Conservation (phyloP, 2,329 filamentous ascomycete genomes). For the Aspergillus sp. region DNA sequence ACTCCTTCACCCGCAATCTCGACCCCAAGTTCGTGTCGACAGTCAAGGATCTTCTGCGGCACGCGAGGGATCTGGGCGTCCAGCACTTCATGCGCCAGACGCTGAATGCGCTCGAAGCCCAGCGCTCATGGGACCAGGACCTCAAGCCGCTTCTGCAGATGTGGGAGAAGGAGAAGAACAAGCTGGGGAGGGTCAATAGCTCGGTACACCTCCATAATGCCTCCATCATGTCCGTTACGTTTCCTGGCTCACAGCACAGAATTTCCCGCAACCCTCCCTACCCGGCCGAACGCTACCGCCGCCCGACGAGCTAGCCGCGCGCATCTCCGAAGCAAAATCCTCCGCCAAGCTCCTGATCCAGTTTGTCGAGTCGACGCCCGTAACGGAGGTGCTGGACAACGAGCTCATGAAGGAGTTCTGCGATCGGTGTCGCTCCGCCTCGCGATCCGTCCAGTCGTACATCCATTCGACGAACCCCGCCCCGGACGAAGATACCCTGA, state of each 20-base stretch:
- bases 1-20: conserved; percentile 81
- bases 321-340: conserved; percentile 82
- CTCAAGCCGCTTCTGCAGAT: conserved; percentile 63
- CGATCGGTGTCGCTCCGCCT: conserved; percentile 72
- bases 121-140: conserved; percentile 65
- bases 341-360: conserved; percentile 89
- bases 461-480: conserved; percentile 69
- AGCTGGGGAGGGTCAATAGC: conserved; percentile 36
- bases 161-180: conserved; percentile 82
- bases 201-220: background rate
- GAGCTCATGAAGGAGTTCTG: conserved; percentile 91
- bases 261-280: conserved; percentile 33
- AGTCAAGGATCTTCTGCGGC: conserved; percentile 63
- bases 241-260: conserved; percentile 8
- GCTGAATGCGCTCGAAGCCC: conserved; percentile 64
- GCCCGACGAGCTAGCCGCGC: conserved; percentile 66
- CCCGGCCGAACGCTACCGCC: conserved; percentile 47
- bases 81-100: conserved; percentile 83
- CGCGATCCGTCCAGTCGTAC: conserved; percentile 73
- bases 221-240: conserved; percentile 17
- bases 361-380: conserved; percentile 75
- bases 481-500: conserved; percentile 89
- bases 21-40: conserved; percentile 74
- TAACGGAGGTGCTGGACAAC: conserved; percentile 64
- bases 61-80: conserved; percentile 63